Evolutionary conservation across 2,329 filamentous ascomycete genomes (phyloP).

Genomic region (Clonostachys solani): DNA sequence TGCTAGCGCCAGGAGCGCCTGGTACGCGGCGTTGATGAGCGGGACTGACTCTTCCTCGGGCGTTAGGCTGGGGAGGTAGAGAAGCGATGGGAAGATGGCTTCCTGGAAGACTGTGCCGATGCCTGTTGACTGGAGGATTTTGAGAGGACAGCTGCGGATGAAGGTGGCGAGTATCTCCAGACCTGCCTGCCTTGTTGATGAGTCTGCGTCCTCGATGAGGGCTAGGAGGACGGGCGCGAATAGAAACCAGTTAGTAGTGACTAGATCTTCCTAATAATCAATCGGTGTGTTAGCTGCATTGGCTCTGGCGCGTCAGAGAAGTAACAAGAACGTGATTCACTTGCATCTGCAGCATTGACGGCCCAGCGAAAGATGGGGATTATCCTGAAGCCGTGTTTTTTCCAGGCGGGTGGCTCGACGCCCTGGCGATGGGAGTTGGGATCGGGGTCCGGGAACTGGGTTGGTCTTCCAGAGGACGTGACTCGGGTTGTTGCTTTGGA

Average conservation of each 20-base stretch:
- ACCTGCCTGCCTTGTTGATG: slow-evolving; percentile 47
- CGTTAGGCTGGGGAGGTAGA: slow-evolving; percentile 73
- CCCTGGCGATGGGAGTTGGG: neutral
- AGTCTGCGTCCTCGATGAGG: slow-evolving; percentile 60
- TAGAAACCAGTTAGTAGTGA: slow-evolving; percentile 60
- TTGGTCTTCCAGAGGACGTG: slow-evolving; percentile 20
- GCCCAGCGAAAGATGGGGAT: slow-evolving; percentile 44
- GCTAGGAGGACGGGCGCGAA: slow-evolving; percentile 67
- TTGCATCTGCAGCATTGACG: slow-evolving; percentile 32
- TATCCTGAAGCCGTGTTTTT: slow-evolving; percentile 8
- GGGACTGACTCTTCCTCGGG: slow-evolving; percentile 64
- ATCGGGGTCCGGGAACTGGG: slow-evolving; percentile 9
- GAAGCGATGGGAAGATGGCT: slow-evolving; percentile 66
- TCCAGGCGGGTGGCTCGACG: slow-evolving; percentile 13
- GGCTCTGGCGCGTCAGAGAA: neutral
- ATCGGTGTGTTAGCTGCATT: neutral
- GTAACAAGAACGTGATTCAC: slow-evolving; percentile 26
- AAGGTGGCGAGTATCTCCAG: slow-evolving; percentile 51
- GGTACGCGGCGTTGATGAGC: slow-evolving; percentile 63
- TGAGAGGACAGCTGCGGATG: slow-evolving; percentile 45
- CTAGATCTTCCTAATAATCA: slow-evolving; percentile 25
- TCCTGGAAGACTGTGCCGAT: slow-evolving; percentile 66
- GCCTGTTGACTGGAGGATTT: slow-evolving; percentile 56
- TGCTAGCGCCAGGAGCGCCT: slow-evolving; percentile 58
- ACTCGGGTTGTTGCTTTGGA: slow-evolving; percentile 42